Base-by-base conservation (phyloP, 2,329 filamentous ascomycete species). In the Ophiostoma piceae region DNA sequence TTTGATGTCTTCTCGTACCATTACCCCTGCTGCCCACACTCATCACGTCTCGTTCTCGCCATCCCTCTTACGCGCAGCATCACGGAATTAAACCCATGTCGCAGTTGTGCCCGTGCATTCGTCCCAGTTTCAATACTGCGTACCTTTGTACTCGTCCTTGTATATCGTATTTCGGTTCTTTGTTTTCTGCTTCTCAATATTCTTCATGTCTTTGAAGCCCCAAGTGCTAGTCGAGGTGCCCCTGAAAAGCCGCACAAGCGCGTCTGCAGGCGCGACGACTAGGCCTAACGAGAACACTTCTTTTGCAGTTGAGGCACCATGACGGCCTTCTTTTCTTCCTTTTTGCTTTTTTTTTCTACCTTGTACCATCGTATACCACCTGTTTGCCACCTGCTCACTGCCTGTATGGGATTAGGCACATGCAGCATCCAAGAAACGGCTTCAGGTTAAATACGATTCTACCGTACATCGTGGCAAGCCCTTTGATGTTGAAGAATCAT, bases 181-280 rank as follows among this genome's bases (percentile, higher is more conserved):
- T 35, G 35, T 35, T 35, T 35, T 35, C 8, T 35, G 35, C 35
- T 35, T 8, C 8, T 35, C 35, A 35, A 35, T 35, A 35, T 35
- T 35, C 35, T 35, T 35, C 35, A 35, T 35, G 35, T 8, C 35
- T 35, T 5, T 35, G 1, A 29, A 1, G 26, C 26, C 26, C 26
- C 26, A 2, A 29, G n/a, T n/a, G 35, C 35, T 3, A 16, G 26
- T 60, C 1, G 57, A 32, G 16, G 26, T 32, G 22, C 57, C 57
- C 57, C 26, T 29, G 57, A 62, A 62, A 62, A 57, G 51, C 26
- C 26, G 14, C 57, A 32, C 57, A 62, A 62, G 57, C 57, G 57
- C 57, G 57, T 35, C 26, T 62, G 57, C 57, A 62, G 22, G 26
- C 57, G 22, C 57, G 26, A 62, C 26, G 22, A 32, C 57, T 62